Percentiles rank a stretch among this genome's conserved stretches.
phyloP scores from a whole-genome alignment of 495 filamentous ascomycete species.

The Xylaria castorea region DNA sequence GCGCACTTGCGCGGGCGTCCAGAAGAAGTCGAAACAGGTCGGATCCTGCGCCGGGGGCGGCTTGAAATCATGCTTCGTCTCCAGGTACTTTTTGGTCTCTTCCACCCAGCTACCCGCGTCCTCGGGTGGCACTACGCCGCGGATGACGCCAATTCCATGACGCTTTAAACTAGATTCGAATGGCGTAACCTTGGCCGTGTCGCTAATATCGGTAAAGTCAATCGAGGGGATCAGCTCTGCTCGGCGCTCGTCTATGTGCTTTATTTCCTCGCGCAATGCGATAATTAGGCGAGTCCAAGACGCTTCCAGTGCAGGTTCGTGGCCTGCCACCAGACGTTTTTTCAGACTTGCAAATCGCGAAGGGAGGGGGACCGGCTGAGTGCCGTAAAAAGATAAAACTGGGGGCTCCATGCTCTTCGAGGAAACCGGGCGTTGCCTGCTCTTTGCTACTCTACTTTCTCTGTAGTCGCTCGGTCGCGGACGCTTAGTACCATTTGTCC shows the following conservation, averaged over 20 bases:
- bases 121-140: conserved; percentile 65
- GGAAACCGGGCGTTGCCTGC: conserved; percentile 37
- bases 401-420: conserved; percentile 69
- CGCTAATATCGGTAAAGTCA: conserved; percentile 64
- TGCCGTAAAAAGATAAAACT: conserved; percentile 76
- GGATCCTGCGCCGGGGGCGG: conserved; percentile 63
- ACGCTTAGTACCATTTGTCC: conserved; percentile 40
- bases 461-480: conserved; percentile 40
- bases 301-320: conserved; percentile 67
- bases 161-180: conserved; percentile 64
- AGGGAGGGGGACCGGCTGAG: conserved; percentile 74
- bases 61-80: conserved; percentile 58
- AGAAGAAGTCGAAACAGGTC: conserved; percentile 92
- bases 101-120: conserved; percentile 65
- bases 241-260: conserved; percentile 56
- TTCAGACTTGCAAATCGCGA: conserved; percentile 82
- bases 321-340: conserved; percentile 65
- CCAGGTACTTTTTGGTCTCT: conserved; percentile 66
- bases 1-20: conserved; percentile 81
- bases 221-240: conserved; percentile 68
- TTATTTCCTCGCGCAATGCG: conserved; percentile 64
- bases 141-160: conserved; percentile 71
- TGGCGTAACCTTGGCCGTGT: conserved; percentile 54
- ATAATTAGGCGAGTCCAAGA: conserved; percentile 76
- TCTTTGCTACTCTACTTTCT: conserved; percentile 41